Percentiles rank a stretch among this genome's conserved stretches.
phyloP scores from a whole-genome alignment of 768 basidiomycete species.

The Russula lepida region DNA sequence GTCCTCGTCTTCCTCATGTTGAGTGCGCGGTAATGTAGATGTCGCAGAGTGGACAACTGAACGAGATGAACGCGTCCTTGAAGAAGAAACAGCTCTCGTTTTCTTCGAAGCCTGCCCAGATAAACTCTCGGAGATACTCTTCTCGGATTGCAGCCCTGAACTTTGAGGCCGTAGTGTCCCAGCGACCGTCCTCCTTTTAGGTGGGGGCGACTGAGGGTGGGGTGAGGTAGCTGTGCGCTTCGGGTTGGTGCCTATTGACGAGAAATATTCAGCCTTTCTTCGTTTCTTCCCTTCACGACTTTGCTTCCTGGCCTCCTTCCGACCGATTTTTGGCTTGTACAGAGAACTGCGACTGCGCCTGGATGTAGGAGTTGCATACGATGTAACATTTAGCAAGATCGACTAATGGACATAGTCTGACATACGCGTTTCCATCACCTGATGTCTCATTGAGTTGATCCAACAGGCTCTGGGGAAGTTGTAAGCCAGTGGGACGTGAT shows the following conservation, averaged over 20 bases:
- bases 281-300: slow-evolving; percentile 51
- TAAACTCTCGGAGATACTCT: slow-evolving; percentile 2
- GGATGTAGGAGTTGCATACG: neutral
- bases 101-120: neutral
- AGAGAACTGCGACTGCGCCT: neutral
- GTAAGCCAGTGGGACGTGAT: neutral
- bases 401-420: too few species aligned
- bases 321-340: slow-evolving; percentile 26
- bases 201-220: slow-evolving; percentile 38
- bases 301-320: slow-evolving; percentile 60
- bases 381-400: neutral
- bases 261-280: slow-evolving; percentile 54
- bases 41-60: slow-evolving; percentile 22
- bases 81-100: slow-evolving; percentile 9
- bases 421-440: neutral
- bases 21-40: slow-evolving; percentile 25
- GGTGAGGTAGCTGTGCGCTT: slow-evolving; percentile 38
- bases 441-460: slow-evolving; percentile 8
- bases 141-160: slow-evolving; percentile 4
- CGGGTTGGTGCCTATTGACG: slow-evolving; percentile 26
- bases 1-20: slow-evolving; percentile 63
- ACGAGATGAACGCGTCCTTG: slow-evolving; percentile 31
- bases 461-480: slow-evolving; percentile 16
- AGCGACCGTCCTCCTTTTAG: slow-evolving; percentile 40
- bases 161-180: neutral